phyloP scores from a whole-genome alignment of 371 early-diverging fungal species.

The Blastocladiella emersonii region DNA sequence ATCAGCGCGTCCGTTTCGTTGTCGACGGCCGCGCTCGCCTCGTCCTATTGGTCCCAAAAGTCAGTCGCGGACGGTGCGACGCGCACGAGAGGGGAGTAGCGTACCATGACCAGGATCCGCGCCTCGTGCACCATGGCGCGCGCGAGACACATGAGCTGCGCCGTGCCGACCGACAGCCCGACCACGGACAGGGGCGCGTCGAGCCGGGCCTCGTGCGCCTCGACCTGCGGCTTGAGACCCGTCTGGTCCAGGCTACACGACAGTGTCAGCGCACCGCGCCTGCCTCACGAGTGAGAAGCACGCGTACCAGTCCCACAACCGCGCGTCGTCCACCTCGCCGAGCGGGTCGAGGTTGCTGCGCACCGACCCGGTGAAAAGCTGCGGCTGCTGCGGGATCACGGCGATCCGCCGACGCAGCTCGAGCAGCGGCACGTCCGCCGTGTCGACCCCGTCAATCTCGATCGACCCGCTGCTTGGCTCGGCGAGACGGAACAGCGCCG shows the following conservation, averaged over 20 bases:
- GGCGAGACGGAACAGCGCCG: conserved; percentile 77
- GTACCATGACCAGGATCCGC: conserved; percentile 54
- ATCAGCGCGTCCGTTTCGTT: conserved; percentile 31
- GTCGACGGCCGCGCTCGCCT: conserved; percentile 66
- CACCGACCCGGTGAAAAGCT: conserved; percentile 49
- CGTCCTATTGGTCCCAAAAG: conserved; percentile 58
- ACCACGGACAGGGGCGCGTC: not conserved
- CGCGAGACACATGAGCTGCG: conserved; percentile 56
- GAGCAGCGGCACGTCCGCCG: conserved; percentile 52
- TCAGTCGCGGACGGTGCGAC: not conserved
- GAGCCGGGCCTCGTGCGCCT: not conserved
- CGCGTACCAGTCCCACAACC: conserved; percentile 53
- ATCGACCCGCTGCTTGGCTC: conserved; percentile 66
- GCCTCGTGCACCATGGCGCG: conserved; percentile 64
- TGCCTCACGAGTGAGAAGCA: conserved; percentile 28
- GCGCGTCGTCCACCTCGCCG: conserved; percentile 46
- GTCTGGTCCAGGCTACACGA: conserved; percentile 39
- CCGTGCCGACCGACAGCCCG: conserved; percentile 69
- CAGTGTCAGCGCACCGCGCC: conserved; percentile 24
- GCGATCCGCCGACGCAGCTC: conserved; percentile 63
- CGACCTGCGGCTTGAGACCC: conserved; percentile 11
- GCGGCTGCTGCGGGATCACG: conserved; percentile 94
- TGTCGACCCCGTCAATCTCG: conserved; percentile 69
- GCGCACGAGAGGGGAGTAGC: conserved; percentile 8
- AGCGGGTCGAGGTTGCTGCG: conserved; percentile 76